Base-by-base conservation (phyloP, 345 rosid genomes). In the Microcos paniculata region DNA sequence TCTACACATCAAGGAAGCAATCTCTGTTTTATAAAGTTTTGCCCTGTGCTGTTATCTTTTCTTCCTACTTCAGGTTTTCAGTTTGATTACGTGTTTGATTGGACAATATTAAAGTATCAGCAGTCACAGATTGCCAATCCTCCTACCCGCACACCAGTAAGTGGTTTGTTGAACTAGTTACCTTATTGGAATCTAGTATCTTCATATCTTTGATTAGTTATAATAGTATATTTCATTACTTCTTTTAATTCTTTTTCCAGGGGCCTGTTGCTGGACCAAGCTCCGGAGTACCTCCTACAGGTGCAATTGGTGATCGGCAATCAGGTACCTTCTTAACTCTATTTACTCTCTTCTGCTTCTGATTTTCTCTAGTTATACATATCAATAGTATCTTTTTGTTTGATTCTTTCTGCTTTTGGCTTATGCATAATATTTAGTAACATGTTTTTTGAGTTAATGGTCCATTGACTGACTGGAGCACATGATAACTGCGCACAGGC, bases 61-160 rank as follows among this genome's bases (percentile, higher is more conserved):
- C 15, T 45, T 65, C 24, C 56, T 61, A 38, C 12, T 57, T 62
- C 87, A 90, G 95, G 95, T 76, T 90, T 89, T 79, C 95, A 96
- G 82, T 92, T 94, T 62, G 99, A 96, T 79, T 91, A 91, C 46
- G 94, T 96, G 21, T 96, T 96, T 83, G 99, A 96, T 79, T 96
- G 99, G 99, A 96, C 99, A 46, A 95, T 95, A 79, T 75, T 95
- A 87, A 95, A 95, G 85, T 95, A 92, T 75, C 99, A 96, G 87
- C 98, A 93, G 73, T 90, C 99, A 59, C 99, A 93, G 75, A 85
- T 90, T 80, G 81, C 95, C 8, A 87, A 93, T 71, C 96, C 98
- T 49, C 91, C 96, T 38, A 28, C 94, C 56, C 92, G 92, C 76
- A 82, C 93, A 38, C 61, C 72, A 76, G 90, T 87, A 81, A 82